These are phyloP conservation scores for Populus ilicifolia DNA, from an alignment of 345 rosid genomes.

Conservation along the genomic window DNA sequence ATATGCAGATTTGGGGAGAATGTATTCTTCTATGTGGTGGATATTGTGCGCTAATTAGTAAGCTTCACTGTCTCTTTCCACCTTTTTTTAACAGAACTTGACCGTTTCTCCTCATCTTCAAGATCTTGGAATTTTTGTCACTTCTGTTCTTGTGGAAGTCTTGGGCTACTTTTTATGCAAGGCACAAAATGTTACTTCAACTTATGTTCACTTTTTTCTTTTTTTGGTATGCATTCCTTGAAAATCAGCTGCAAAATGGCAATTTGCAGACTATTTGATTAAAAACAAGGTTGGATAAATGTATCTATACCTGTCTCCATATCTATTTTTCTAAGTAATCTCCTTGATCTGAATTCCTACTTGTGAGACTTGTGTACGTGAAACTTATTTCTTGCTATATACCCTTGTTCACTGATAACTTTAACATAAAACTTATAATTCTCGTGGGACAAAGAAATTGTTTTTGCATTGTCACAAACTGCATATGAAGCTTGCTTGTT, in stretches of 20 bases:
- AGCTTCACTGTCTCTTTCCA: not conserved
- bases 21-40: not conserved
- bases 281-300: not conserved
- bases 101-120: not conserved
- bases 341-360: not conserved
- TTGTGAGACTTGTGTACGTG: not conserved
- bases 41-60: not conserved
- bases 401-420: not conserved
- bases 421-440: not conserved
- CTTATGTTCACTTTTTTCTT: not conserved
- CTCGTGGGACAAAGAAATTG: constrained; percentile 60
- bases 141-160: not conserved
- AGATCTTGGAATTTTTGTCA: not conserved
- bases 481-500: constrained; percentile 76
- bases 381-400: not conserved
- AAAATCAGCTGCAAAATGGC: not conserved
- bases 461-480: constrained; percentile 71
- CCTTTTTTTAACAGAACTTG: not conserved
- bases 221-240: not conserved
- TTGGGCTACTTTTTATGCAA: not conserved
- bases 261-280: not conserved
- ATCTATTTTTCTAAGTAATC: not conserved
- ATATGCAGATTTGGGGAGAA: not conserved
- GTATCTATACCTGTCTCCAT: not conserved
- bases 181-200: not conserved